These are phyloP conservation scores for Fraxinus anomala DNA, from an alignment of 257 asterid genomes.

Conservation along the genomic window DNA sequence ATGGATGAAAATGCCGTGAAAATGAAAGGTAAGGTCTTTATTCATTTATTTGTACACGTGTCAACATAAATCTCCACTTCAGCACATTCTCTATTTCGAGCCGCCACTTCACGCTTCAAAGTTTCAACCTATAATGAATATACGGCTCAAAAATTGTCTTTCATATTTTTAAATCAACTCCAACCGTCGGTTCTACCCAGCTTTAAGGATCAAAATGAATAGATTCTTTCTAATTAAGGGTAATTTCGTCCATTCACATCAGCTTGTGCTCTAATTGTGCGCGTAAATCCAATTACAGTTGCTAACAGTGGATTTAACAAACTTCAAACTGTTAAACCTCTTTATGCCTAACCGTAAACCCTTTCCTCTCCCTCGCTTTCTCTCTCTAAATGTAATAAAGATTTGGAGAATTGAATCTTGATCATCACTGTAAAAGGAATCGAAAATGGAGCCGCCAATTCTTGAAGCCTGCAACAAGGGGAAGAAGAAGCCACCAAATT, in stretches of 20 bases:
- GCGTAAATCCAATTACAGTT: constrained; percentile 6
- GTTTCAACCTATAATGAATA: neutral
- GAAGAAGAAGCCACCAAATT: constrained; percentile 40
- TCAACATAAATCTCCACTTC: neutral
- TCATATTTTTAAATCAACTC: neutral
- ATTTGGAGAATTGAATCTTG: constrained; percentile 27
- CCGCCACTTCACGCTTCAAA: neutral
- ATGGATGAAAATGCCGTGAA: no score
- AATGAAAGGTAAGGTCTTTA: no score
- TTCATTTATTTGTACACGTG: neutral
- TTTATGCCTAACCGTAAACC: constrained; percentile 26
- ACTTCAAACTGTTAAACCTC: constrained; percentile 39
- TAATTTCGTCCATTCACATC: constrained; percentile 10
- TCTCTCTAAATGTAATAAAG: constrained; percentile 20
- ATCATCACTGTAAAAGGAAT: neutral
- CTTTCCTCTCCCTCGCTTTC: constrained; percentile 5
- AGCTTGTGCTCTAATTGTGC: constrained; percentile 6
- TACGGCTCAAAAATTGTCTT: neutral
- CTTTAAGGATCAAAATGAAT: neutral
- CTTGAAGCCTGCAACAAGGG: constrained; percentile 32
- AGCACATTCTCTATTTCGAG: neutral
- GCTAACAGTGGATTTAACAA: constrained; percentile 5
- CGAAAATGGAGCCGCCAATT: constrained; percentile 33
- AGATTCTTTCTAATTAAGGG: neutral
- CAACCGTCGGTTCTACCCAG: neutral